Evolutionary conservation across 805 yeast species (phyloP).

Genomic region (Cyberlindnera galapagoensis): DNA sequence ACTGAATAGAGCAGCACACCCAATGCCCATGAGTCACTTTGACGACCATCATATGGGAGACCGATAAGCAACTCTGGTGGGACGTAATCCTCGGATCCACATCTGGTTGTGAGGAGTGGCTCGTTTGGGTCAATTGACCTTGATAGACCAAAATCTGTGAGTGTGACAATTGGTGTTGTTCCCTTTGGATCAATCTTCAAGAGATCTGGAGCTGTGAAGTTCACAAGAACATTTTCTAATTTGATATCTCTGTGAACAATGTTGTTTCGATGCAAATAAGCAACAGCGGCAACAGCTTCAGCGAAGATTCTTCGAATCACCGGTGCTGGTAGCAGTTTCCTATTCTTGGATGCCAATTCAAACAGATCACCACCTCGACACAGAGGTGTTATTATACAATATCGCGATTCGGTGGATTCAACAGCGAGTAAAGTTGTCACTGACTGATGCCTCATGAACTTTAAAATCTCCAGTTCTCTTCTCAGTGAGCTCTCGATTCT

Average conservation of each 20-base stretch:
- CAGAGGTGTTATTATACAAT: conserved; percentile 60
- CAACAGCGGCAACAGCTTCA: conserved; percentile 64
- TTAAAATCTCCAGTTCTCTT: conserved; percentile 71
- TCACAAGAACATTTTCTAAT: conserved; percentile 71
- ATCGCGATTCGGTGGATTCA: conserved; percentile 23
- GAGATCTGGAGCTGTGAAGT: conserved; percentile 30
- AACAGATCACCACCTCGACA: conserved; percentile 84
- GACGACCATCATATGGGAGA: conserved; percentile 81
- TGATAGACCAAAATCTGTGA: conserved; percentile 89
- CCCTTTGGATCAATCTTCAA: conserved; percentile 7
- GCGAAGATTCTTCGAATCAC: conserved; percentile 58
- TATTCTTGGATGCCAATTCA: conserved; percentile 44
- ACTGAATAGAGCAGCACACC: conserved; percentile 87
- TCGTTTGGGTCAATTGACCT: conserved; percentile 53
- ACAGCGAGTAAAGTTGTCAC: conserved; percentile 55
- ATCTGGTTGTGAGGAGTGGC: conserved; percentile 73
- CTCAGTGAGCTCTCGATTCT: conserved; percentile 55
- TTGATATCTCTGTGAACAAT: conserved; percentile 91
- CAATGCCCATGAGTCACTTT: conserved; percentile 90
- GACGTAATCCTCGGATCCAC: conserved; percentile 96
- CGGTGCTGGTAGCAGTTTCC: conserved; percentile 38
- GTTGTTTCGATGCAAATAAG: conserved; percentile 58
- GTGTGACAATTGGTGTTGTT: conserved; percentile 38
- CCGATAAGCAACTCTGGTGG: conserved; percentile 94
- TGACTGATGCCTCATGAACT: conserved; percentile 56